Conservation (phyloP, 768 basidiomycete species). For the Pleurotus eryngii region DNA sequence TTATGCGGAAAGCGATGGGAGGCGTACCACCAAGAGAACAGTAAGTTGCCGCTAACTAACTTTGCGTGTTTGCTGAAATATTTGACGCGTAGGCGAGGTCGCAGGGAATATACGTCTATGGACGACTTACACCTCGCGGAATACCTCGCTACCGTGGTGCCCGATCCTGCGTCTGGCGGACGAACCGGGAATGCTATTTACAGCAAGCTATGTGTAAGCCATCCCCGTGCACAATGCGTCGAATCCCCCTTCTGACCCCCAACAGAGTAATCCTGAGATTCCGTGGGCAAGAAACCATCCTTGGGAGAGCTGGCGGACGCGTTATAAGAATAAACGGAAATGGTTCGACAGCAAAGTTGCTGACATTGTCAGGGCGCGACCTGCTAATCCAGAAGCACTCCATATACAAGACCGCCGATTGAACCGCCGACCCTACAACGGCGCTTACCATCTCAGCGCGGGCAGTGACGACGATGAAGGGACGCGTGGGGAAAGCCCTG, state of each 20-base stretch:
- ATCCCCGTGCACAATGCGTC: neutral
- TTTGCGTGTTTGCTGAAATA: neutral
- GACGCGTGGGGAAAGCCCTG: neutral
- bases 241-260: conserved; percentile 11
- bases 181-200: conserved; percentile 35
- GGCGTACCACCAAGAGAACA: conserved; percentile 6
- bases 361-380: conserved; percentile 14
- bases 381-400: neutral
- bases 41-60: neutral
- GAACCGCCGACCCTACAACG: neutral
- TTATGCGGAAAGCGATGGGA: conserved; percentile 15
- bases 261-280: conserved; percentile 15
- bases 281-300: conserved; percentile 43
- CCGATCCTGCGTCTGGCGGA: conserved; percentile 34
- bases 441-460: neutral
- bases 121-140: conserved; percentile 36
- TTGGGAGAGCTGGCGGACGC: conserved; percentile 44
- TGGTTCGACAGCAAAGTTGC: conserved; percentile 34
- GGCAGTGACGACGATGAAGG: neutral
- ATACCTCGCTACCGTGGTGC: conserved; percentile 33
- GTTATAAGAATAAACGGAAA: conserved; percentile 37
- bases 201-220: conserved; percentile 21
- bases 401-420: neutral
- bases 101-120: conserved; percentile 29
- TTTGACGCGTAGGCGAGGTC: conserved; percentile 10